Evolutionary conservation across 208 protist genomes (phyloP), one percentile per base, ranked within the genome.

Genomic region (Leptomonas seymouri): DNA sequence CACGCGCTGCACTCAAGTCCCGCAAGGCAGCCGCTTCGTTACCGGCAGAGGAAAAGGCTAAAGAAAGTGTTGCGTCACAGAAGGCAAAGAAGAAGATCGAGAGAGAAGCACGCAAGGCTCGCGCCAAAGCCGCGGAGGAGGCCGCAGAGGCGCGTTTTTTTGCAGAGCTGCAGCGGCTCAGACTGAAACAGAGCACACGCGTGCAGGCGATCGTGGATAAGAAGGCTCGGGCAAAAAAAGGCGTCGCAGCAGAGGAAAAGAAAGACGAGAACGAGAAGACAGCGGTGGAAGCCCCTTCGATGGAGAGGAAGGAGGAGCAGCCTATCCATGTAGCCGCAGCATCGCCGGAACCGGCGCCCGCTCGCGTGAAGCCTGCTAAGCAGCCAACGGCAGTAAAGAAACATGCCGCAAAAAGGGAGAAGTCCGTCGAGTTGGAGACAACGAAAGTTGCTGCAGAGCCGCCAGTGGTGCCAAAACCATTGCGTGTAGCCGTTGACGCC

Each of bases 71-170:
- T 5, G 28, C 6, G 48, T 23, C 30, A 25, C n/a, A 6, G 28
- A 0, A 18, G 18, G 54, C 46, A 27, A 71, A 67, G 46, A 48
- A 28, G 21, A 66, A 39, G 42, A 53, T 54, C 36, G 30, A 62
- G 55, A 30, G 42, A 16, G 46, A 75, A 55, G 54, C n/a, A 0
- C 18, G 25, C 11, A 28, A 1, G 18, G 51, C n/a, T 4, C 55
- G 55, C 11, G 28, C 36, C 12, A 69, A 65, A 59, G 53, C 42
- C 7, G 23, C 21, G 6, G 56, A 76, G 49, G 55, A 58, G 45
- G 57, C 55, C n/a, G 42, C 49, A 16, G 50, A 66, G 48, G 56
- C 67, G 36, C 67, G 58, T 23, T 71, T 72, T 34, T 48, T 67
- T 0, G 34, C 51, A 16, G 30, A 63, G 12, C 53, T 72, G 51